These are phyloP conservation scores for Exophiala bonariae DNA, from an alignment of 2,329 filamentous ascomycete genomes.

Conservation along the genomic window DNA sequence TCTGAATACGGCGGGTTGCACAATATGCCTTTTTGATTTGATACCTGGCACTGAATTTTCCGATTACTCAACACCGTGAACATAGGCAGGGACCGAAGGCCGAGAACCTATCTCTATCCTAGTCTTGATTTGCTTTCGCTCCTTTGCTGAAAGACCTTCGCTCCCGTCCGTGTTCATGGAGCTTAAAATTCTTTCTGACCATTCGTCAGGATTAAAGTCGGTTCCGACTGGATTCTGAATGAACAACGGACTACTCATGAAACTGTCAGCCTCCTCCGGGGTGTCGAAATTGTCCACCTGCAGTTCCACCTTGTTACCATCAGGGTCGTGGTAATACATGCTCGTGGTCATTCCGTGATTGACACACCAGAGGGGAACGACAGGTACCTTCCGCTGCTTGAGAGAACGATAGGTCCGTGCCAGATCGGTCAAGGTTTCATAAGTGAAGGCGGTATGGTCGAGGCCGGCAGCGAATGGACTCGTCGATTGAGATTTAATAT, in stretches of 20 bases:
- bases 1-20: too few relatives aligned
- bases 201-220: slow-evolving; percentile 15
- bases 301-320: slow-evolving; percentile 50
- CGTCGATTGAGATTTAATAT: slow-evolving; percentile 19
- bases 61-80: too few relatives aligned
- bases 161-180: slow-evolving; percentile 1
- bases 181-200: slow-evolving; percentile 4
- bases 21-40: too few relatives aligned
- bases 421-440: slow-evolving; percentile 37
- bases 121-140: slow-evolving; percentile 6
- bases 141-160: slow-evolving; percentile 4
- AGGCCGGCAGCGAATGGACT: slow-evolving; percentile 33
- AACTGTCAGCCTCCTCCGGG: slow-evolving; percentile 9
- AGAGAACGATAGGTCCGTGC: slow-evolving; percentile 37
- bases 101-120: slow-evolving; percentile 19
- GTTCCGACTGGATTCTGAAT: slow-evolving; percentile 15
- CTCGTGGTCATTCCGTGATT: slow-evolving; percentile 51
- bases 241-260: slow-evolving; percentile 9
- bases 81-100: slow-evolving; percentile 10
- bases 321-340: slow-evolving; percentile 52
- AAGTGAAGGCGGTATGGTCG: slow-evolving; percentile 47
- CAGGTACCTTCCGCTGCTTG: slow-evolving; percentile 1
- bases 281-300: slow-evolving; percentile 46
- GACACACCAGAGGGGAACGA: slow-evolving; percentile 42
- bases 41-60: too few relatives aligned